A percentile compares a stretch with the other conserved stretches of the same genome.
Conservation (phyloP, 108 stramenopile genomes). For the Nitzschia inconspicua region DNA sequence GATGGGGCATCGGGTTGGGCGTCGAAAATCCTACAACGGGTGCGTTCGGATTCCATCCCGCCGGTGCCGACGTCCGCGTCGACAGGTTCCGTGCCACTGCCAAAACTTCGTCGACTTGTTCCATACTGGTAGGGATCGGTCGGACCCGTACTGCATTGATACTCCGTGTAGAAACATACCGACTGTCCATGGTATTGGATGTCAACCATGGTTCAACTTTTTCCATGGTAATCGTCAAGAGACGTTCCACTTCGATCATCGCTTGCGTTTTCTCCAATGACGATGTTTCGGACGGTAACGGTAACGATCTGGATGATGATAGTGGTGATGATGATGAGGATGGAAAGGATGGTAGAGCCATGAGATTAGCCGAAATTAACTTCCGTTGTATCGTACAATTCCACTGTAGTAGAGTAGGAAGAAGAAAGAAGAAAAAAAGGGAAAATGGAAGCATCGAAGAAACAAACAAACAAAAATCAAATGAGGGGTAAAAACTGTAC, state of each 20-base stretch:
- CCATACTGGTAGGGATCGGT: constrained; percentile 59
- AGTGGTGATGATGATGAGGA: too few species aligned
- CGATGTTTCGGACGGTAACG: neutral
- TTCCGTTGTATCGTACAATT: too few species aligned
- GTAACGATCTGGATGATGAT: too few species aligned
- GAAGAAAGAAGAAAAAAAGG: too few species aligned
- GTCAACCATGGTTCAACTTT: constrained; percentile 47
- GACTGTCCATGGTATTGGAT: neutral
- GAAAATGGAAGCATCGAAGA: too few species aligned
- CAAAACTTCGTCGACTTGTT: constrained; percentile 56
- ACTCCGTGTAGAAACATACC: neutral
- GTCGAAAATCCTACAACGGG: constrained; percentile 81
- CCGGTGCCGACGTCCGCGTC: constrained; percentile 72
- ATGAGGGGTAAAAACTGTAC: neutral
- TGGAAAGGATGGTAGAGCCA: too few species aligned
- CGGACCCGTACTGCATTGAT: constrained; percentile 25
- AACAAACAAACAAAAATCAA: neutral
- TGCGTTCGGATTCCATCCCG: constrained; percentile 76
- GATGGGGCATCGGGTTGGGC: constrained; percentile 84
- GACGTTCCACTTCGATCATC: constrained; percentile 58
- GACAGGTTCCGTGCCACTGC: constrained; percentile 69
- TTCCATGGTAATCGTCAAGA: constrained; percentile 67
- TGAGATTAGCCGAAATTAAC: too few species aligned
- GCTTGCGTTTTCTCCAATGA: constrained; percentile 36
- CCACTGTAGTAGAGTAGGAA: too few species aligned